A percentile compares a stretch with the other conserved stretches of the same genome.
Evolutionary conservation across 2,329 filamentous ascomycete species (phyloP).

Genomic region (Neobulgaria alba): DNA sequence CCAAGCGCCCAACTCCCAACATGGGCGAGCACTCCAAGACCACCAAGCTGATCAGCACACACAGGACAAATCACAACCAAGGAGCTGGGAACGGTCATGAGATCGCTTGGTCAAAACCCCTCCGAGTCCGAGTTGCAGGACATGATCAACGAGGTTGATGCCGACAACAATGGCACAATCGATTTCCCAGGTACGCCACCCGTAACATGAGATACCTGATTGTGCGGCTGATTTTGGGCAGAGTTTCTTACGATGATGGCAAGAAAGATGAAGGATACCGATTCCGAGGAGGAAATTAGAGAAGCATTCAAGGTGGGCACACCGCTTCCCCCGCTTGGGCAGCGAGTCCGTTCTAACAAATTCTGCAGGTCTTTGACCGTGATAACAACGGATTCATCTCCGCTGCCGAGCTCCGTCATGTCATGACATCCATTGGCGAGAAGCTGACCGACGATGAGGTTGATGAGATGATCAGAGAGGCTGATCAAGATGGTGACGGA

Average conservation of each 20-base stretch:
- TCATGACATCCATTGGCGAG: conserved; percentile 89
- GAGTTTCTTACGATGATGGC: conserved; percentile 93
- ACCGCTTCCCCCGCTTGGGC: not conserved
- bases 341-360: conserved; percentile 7
- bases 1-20: too few relatives aligned
- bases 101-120: conserved; percentile 81
- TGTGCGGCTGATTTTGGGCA: conserved; percentile 31
- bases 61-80: conserved; percentile 86
- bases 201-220: not conserved
- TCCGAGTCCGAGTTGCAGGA: conserved; percentile 86
- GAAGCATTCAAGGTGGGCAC: conserved; percentile 73
- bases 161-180: conserved; percentile 88
- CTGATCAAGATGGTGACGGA: conserved; percentile 82
- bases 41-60: conserved; percentile 13
- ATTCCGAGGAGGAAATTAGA: conserved; percentile 84
- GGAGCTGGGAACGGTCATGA: conserved; percentile 84
- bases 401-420: conserved; percentile 76
- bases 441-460: conserved; percentile 87
- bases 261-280: conserved; percentile 89
- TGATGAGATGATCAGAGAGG: conserved; percentile 88
- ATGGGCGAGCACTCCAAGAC: not conserved
- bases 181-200: conserved; percentile 69
- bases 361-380: conserved; percentile 63
- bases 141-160: conserved; percentile 91
- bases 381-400: conserved; percentile 92